Base-by-base conservation (phyloP, 2,329 filamentous ascomycete genomes). In the Thielaviopsis populi region DNA sequence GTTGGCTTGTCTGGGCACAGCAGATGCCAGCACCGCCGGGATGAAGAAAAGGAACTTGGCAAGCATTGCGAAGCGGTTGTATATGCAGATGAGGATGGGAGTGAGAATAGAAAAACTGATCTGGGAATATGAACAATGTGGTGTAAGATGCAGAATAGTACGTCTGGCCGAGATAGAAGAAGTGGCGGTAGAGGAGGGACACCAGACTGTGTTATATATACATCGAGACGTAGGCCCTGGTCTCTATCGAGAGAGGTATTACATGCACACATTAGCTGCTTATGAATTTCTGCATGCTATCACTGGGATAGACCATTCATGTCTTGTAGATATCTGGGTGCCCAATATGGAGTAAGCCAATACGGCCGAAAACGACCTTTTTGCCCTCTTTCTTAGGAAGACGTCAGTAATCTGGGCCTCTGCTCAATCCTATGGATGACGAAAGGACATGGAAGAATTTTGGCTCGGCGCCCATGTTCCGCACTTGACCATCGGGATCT, bases 21-120 rank as follows among this genome's bases (percentile, higher is more conserved):
- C 61, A 17, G 42, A 50, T 27, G 59, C 61, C 22, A 62, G 43
- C 17, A 54, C 68, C 46, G 65, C 66, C 19, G 65, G 62, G 11
- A 68, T 27, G 7, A 70, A 46, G 10, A 67, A 50, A 19, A 65
- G 62, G 5, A 68, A 5, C 50, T 59, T 60, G 63, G 67, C 63
- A 46, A 67, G 66, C 64, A 67, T 65, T 50, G 15, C 56, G 48
- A 22, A 24, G 17, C 7, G 33, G 40, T 15, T 41, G 56, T 27
- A n/a, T 37, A 48, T 37, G 19, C 13, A 59, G 37, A 8, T 22
- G 41, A 37, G 27, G 48, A 40, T 10, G 10, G 19, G 3, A 37
- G 10, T 37, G 10, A 27, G 3, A 37, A 17, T 37, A 19, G 19
- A n/a, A 46, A 40, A 42, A 8, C 7, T n/a, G 19, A 48, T 13